Evolutionary conservation across 1,139 yeast genomes (phyloP), one percentile per base, ranked within the genome.

Genomic region (Pichia sp.): DNA sequence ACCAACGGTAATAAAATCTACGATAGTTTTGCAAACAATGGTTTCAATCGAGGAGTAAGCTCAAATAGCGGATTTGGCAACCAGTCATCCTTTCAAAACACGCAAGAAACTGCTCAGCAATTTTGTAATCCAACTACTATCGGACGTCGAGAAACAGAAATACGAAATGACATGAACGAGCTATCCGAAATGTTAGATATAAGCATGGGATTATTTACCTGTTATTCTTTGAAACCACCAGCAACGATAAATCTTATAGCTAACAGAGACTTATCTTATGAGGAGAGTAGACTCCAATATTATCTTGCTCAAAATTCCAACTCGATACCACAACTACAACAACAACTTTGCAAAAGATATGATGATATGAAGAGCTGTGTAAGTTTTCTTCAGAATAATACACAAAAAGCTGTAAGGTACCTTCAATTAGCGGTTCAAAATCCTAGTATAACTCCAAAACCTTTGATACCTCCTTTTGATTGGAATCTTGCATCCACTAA

Each of bases 211-310:
- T 44, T 64, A 5, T 58, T 66, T 6, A 56, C 71, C 0, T 48
- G 63, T 1, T 67, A 65, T 50, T 64, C 72, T 34, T 48, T 66
- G 25, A 59, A 58, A 1, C 52, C 53, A 4, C 71, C 71, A 0
- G 67, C 68, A 2, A 57, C 60, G 4, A 55, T 59, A 20, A 71
- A 71, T 45, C 53, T 77, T 34, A 74, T 79, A 6, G 52, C 63
- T 3, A 75, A 71, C 0, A 59, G 81, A 49, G 85, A 79, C 50
- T 54, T 71, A 23, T 77, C 84, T 0, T 67, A 63, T 28, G 84
- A 79, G 48, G 85, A 79, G 52, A 60, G 65, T 30, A 60, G 84
- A 41, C 61, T 69, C 42, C 68, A 67, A 47, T 76, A 65, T 45
- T 60, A 66, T 48, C 65, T 69, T 40, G 75, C 80, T 0, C 58